Percentiles rank a stretch among this genome's conserved stretches.
Evolutionary conservation across 2,329 filamentous ascomycete species (phyloP).

Genomic region (Orbilia javanica): DNA sequence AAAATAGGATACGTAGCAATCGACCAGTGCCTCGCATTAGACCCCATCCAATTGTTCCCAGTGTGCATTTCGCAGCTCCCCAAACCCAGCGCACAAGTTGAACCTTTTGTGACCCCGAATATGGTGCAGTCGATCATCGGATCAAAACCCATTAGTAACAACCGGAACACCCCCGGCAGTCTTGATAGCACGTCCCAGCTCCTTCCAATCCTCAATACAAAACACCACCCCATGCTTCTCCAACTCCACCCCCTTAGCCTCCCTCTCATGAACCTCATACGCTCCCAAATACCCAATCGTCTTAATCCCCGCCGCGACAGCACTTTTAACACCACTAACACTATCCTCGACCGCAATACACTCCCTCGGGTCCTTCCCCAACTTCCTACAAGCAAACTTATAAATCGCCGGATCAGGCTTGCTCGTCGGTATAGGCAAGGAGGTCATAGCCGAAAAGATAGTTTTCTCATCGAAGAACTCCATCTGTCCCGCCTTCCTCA

Average conservation of each 20-base stretch:
- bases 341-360: constrained; percentile 88
- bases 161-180: neutral
- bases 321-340: constrained; percentile 84
- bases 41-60: no score
- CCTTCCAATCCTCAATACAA: constrained; percentile 73
- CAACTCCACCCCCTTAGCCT: constrained; percentile 75
- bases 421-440: constrained; percentile 81
- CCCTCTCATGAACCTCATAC: constrained; percentile 71
- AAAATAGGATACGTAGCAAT: neutral
- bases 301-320: constrained; percentile 81
- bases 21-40: neutral
- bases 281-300: constrained; percentile 88
- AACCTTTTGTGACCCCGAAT: no score
- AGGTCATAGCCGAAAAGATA: constrained; percentile 85
- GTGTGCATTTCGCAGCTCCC: no score
- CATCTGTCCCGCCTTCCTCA: constrained; percentile 82
- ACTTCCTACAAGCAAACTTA: constrained; percentile 78
- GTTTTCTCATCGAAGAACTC: constrained; percentile 81
- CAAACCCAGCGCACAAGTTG: no score
- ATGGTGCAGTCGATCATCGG: no score
- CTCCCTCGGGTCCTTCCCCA: constrained; percentile 79
- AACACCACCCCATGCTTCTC: constrained; percentile 73
- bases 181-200: constrained; percentile 67
- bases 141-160: neutral
- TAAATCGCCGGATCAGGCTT: constrained; percentile 95